Base-by-base conservation (phyloP, 176 grass and related monocot genomes). In the Aegilops bicornis region DNA sequence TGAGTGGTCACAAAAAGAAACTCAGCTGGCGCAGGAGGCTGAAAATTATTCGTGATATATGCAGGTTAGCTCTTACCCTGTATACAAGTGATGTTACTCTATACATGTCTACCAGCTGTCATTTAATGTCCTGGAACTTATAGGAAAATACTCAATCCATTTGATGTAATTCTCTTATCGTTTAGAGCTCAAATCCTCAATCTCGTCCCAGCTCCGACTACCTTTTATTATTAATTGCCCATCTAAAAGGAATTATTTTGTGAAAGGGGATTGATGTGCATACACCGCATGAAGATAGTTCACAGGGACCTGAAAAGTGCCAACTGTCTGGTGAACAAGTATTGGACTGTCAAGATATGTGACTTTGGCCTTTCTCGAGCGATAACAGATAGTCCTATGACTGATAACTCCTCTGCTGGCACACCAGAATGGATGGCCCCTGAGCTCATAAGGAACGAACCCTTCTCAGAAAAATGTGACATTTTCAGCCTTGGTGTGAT, bases 381-480 rank as follows among this genome's bases (percentile, higher is more conserved):
- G 59, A 90, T 94, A 69, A 87, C 86, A 47, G 77, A 91, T 74
- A 89, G 88, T 68, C 92, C 94, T 43, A 85, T 99, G 90, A 92
- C 87, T 39, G 97, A 94, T 86, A 94, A 91, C 84, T 99, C 92
- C 39, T 97, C 97, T 85, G 97, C 92, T 59, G 97, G 97, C 69
- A 99, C 97, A 23, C 97, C 97, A 7, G 97, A 99, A 83, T 99
- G 97, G 97, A 99, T 99, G 97, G 97, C 97, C 58, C 97, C 97
- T 82, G 97, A 99, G 84, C 92, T 99, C 73, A 97, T 99, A 58
- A 88, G 92, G 73, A 99, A 90, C 36, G 97, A 97, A 81, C 94
- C 94, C 64, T 99, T 96, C 85, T 93, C 94, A 81, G 97, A 99
- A 85, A 96, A 99, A 77, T 99, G 97, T 42, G 97, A 99, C 80